phyloP scores from a whole-genome alignment of 768 basidiomycete genomes.

The Psilocybe cubensis region DNA sequence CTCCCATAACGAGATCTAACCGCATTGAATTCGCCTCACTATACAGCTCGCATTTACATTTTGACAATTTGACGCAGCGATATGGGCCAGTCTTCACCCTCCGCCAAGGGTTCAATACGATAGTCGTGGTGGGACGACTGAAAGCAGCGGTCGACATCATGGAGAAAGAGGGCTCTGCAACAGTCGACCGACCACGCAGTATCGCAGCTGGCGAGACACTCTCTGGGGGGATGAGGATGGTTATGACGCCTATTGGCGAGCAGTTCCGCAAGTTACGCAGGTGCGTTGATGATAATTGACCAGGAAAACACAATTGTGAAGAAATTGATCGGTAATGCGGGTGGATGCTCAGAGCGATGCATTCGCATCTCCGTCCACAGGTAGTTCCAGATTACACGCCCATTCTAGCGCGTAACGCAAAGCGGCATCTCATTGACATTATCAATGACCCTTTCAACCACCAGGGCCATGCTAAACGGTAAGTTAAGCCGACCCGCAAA shows the following conservation, averaged over 20 bases:
- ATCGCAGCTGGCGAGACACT: conserved; percentile 65
- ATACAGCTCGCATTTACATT: conserved; percentile 51
- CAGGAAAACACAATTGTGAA: too few relatives aligned
- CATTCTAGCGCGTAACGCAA: conserved; percentile 48
- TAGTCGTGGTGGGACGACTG: conserved; percentile 51
- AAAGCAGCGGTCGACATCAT: conserved; percentile 67
- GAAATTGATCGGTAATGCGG: too few relatives aligned
- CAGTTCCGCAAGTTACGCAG: conserved; percentile 63
- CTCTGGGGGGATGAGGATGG: conserved; percentile 59
- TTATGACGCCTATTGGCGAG: conserved; percentile 60
- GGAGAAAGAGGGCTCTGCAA: conserved; percentile 61
- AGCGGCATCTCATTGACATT: conserved; percentile 47
- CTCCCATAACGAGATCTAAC: not conserved
- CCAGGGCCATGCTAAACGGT: conserved; percentile 58
- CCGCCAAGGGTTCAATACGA: conserved; percentile 47
- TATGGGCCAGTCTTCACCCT: conserved; percentile 67
- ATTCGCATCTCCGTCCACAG: conserved; percentile 61
- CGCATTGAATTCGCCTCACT: too few relatives aligned
- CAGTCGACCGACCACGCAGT: conserved; percentile 55
- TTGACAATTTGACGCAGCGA: conserved; percentile 60
- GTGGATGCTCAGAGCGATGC: conserved; percentile 59
- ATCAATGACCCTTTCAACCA: conserved; percentile 46
- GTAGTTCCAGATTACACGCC: conserved; percentile 50
- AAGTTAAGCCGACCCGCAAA: too few relatives aligned
- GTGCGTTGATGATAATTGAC: conserved; percentile 40